Percentiles rank a stretch among this genome's conserved stretches.
These are phyloP conservation scores for Ceratobasidium sp. DNA, from an alignment of 1,284 basidiomycete genomes.

Conservation along the genomic window DNA sequence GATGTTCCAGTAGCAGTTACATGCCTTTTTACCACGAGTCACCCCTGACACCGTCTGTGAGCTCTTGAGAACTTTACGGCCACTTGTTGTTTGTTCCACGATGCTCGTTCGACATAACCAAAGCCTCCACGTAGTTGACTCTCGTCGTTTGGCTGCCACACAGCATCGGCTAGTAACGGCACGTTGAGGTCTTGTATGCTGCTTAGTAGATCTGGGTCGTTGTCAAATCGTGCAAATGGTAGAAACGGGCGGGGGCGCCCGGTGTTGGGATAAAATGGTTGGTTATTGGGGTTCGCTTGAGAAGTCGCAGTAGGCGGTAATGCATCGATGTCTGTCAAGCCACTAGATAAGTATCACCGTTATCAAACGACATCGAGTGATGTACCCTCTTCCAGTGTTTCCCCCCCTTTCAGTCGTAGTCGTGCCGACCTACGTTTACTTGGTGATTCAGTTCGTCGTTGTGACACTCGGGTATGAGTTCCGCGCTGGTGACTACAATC, in stretches of 20 bases:
- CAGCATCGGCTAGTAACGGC: slow-evolving; percentile 21
- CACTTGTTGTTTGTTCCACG: slow-evolving; percentile 37
- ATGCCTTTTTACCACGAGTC: slow-evolving; percentile 28
- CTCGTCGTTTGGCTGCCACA: slow-evolving; percentile 23
- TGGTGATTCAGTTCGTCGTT: background rate
- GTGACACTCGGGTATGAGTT: slow-evolving; percentile 15
- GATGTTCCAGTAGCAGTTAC: background rate
- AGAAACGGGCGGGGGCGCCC: slow-evolving; percentile 29
- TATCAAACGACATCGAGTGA: background rate
- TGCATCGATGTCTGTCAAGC: background rate
- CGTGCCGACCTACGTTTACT: slow-evolving; percentile 18
- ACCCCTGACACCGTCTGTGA: slow-evolving; percentile 34
- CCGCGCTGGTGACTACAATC: slow-evolving; percentile 21
- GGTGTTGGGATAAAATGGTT: slow-evolving; percentile 33
- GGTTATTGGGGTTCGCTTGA: background rate
- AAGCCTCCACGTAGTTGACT: slow-evolving; percentile 32
- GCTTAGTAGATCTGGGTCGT: slow-evolving; percentile 32
- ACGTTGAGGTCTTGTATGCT: slow-evolving; percentile 36
- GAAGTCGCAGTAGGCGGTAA: background rate
- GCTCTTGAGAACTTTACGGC: slow-evolving; percentile 35
- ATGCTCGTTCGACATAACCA: slow-evolving; percentile 30
- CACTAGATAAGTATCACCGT: slow-evolving; percentile 6
- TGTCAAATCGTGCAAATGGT: slow-evolving; percentile 34
- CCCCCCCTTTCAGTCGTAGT: slow-evolving; percentile 4
- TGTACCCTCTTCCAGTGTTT: background rate